These are phyloP conservation scores for Pseudogymnoascus sp. DNA, from an alignment of 2,329 filamentous ascomycete genomes.

Conservation along the genomic window DNA sequence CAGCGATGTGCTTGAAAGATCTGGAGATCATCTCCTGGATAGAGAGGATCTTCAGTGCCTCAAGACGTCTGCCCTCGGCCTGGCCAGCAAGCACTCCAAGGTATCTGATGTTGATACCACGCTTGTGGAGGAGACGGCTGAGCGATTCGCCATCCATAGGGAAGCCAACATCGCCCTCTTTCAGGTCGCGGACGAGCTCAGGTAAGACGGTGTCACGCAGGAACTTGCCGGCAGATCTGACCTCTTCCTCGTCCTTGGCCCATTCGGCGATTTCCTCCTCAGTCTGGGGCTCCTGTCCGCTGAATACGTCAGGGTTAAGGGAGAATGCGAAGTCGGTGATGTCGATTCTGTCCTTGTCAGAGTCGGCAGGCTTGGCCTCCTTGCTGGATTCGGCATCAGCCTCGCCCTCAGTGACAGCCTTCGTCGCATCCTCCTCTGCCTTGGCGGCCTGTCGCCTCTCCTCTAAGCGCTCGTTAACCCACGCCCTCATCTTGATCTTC, in stretches of 20 bases:
- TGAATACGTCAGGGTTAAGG: conserved; percentile 93
- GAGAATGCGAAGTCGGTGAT: conserved; percentile 80
- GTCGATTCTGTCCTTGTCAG: conserved; percentile 60
- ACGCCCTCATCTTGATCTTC: conserved; percentile 79
- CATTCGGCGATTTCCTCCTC: conserved; percentile 82
- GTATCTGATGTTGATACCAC: conserved; percentile 94
- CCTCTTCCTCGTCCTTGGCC: conserved; percentile 77
- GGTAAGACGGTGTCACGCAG: conserved; percentile 72
- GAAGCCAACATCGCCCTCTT: conserved; percentile 89
- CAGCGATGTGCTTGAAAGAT: conserved; percentile 87
- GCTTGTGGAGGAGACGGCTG: conserved; percentile 83
- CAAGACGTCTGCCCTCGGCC: conserved; percentile 61
- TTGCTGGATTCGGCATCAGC: conserved; percentile 26
- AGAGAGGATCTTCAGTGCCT: conserved; percentile 68
- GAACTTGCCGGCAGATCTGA: conserved; percentile 74
- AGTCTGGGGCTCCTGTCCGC: conserved; percentile 81
- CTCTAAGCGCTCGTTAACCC: conserved; percentile 71
- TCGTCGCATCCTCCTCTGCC: conserved; percentile 17
- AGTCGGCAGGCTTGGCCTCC: conserved; percentile 18
- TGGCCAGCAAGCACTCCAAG: conserved; percentile 74
- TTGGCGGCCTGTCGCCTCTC: conserved; percentile 43
- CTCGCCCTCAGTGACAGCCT: conserved; percentile 31
- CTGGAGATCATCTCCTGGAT: conserved; percentile 92
- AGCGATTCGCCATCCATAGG: conserved; percentile 97
- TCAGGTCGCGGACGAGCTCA: conserved; percentile 76